These are phyloP conservation scores for Verticillium zaregamsianum DNA, from an alignment of 2,329 filamentous ascomycete species.

Conservation along the genomic window DNA sequence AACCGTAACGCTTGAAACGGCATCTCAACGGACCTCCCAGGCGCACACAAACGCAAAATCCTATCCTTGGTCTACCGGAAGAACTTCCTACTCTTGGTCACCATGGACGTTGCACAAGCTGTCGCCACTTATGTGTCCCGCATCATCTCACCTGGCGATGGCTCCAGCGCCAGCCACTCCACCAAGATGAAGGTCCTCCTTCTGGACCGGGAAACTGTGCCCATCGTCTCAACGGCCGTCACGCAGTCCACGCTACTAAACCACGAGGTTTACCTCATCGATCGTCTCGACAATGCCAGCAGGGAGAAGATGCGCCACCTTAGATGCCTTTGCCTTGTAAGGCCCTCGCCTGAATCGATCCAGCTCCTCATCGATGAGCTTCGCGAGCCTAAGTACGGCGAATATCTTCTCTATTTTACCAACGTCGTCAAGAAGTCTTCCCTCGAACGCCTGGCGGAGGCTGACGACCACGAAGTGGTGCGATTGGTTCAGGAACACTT, in stretches of 20 bases:
- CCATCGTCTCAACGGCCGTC: slow-evolving; percentile 90
- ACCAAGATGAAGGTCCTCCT: slow-evolving; percentile 98
- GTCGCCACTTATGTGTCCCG: slow-evolving; percentile 93
- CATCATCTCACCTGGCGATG: slow-evolving; percentile 85
- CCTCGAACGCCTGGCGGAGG: slow-evolving; percentile 88
- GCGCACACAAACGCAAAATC: neutral
- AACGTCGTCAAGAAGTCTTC: slow-evolving; percentile 97
- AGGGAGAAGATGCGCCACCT: slow-evolving; percentile 98
- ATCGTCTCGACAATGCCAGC: slow-evolving; percentile 83
- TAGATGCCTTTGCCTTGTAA: slow-evolving; percentile 86
- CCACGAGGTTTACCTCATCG: slow-evolving; percentile 96
- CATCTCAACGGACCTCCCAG: neutral
- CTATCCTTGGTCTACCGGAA: neutral
- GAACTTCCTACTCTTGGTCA: slow-evolving; percentile 23
- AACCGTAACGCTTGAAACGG: no score
- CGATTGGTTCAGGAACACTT: slow-evolving; percentile 94
- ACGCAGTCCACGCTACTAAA: slow-evolving; percentile 93
- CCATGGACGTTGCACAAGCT: slow-evolving; percentile 91
- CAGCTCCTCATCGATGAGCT: slow-evolving; percentile 94
- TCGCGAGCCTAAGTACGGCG: slow-evolving; percentile 92
- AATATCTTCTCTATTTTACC: slow-evolving; percentile 96
- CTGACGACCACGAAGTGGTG: slow-evolving; percentile 96
- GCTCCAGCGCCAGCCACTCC: slow-evolving; percentile 59
- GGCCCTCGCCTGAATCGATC: slow-evolving; percentile 88
- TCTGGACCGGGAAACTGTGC: slow-evolving; percentile 88